phyloP scores from a whole-genome alignment of 345 rosid genomes.

The Atalantia buxifolia region DNA sequence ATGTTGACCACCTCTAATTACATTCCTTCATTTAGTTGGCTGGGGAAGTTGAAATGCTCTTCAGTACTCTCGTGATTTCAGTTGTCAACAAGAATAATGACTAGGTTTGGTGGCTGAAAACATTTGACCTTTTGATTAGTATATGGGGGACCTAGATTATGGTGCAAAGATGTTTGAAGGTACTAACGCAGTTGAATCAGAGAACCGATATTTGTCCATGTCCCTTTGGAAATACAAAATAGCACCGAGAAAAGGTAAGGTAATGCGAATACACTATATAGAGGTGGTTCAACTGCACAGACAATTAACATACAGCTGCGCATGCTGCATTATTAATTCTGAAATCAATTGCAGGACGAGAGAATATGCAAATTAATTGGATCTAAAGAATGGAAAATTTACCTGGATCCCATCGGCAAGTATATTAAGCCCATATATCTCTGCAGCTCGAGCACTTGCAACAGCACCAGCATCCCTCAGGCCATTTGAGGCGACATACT shows the following conservation, averaged over 20 bases:
- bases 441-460: conserved; percentile 74
- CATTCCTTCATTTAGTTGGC: background rate
- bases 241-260: background rate
- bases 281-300: background rate
- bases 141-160: background rate
- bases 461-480: conserved; percentile 61
- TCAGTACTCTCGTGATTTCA: background rate
- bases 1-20: background rate
- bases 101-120: background rate
- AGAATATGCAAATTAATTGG: background rate
- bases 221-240: background rate
- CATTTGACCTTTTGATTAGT: background rate
- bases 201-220: background rate
- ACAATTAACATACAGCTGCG: background rate
- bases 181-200: background rate
- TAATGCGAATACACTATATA: background rate
- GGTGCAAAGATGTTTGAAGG: background rate
- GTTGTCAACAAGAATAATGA: background rate
- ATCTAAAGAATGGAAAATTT: background rate
- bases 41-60: background rate
- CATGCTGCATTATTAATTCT: background rate
- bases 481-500: conserved; percentile 45
- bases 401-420: conserved; percentile 66
- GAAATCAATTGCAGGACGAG: background rate
- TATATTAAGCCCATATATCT: conserved; percentile 64